Evolutionary conservation across 306 rosid genomes (phyloP).

Genomic region (cucumber (Cucumis sativus)): Cucumber_9930_V3 NC_026660.2:16716501-16717000

Average conservation of each 20-base stretch:
- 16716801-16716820: constrained; percentile 64
- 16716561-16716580: constrained; percentile 84
- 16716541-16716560: constrained; percentile 84
- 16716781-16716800: constrained; percentile 96
- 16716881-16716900: constrained; percentile 96
- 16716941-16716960: constrained; percentile 97
- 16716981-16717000: constrained; percentile 87
- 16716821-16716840: constrained; percentile 66
- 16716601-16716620: constrained; percentile 66
- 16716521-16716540: constrained; percentile 90
- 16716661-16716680: constrained; percentile 87
- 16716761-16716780: constrained; percentile 99
- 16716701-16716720: constrained; percentile 93
- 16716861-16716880: constrained; percentile 76
- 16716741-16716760: constrained; percentile 90
- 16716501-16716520: constrained; percentile 30
- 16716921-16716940: constrained; percentile 77
- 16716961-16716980: constrained; percentile 93
- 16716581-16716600: constrained; percentile 83
- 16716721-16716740: constrained; percentile 89
- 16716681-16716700: constrained; percentile 59
- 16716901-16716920: constrained; percentile 94
- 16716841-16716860: constrained; percentile 69
- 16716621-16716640: constrained; percentile 77
- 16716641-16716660: constrained; percentile 94